phyloP scores from a whole-genome alignment of 345 rosid genomes.

The Salix viminalis region DNA sequence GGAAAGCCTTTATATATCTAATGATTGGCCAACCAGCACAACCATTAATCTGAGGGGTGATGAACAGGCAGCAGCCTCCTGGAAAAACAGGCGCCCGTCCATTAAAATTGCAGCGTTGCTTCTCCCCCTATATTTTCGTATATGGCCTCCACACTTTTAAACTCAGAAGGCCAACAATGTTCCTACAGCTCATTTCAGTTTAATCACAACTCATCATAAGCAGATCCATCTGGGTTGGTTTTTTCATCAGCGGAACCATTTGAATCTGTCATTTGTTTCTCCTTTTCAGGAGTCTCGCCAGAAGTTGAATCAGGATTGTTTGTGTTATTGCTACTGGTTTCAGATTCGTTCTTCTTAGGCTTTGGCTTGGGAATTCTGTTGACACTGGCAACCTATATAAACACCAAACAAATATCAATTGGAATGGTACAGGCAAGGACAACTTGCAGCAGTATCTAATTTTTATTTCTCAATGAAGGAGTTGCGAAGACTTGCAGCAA shows the following conservation, averaged over 20 bases:
- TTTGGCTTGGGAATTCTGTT: slow-evolving; percentile 85
- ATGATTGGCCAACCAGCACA: not conserved
- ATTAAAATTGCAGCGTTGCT: slow-evolving; percentile 1
- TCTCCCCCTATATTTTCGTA: not conserved
- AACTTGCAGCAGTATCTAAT: not conserved
- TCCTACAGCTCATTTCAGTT: not conserved
- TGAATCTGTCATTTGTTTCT: slow-evolving; percentile 28
- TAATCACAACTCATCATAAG: slow-evolving; percentile 68
- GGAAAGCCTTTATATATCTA: not conserved
- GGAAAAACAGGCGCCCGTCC: not conserved
- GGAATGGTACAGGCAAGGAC: not conserved
- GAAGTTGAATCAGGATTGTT: slow-evolving; percentile 33
- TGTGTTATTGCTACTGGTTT: slow-evolving; percentile 26
- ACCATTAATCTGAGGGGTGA: not conserved
- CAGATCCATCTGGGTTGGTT: slow-evolving; percentile 4
- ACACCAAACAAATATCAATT: not conserved
- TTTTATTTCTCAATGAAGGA: not conserved
- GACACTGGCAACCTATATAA: slow-evolving; percentile 51
- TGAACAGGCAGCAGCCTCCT: not conserved
- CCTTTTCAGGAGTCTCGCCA: slow-evolving; percentile 22
- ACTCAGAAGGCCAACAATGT: not conserved
- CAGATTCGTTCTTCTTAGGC: slow-evolving; percentile 68
- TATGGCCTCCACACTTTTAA: not conserved
- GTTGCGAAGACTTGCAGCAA: not conserved
- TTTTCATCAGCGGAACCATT: slow-evolving; percentile 22